Base-by-base conservation (phyloP, 768 basidiomycete species). In the Lyophyllum semitale region DNA sequence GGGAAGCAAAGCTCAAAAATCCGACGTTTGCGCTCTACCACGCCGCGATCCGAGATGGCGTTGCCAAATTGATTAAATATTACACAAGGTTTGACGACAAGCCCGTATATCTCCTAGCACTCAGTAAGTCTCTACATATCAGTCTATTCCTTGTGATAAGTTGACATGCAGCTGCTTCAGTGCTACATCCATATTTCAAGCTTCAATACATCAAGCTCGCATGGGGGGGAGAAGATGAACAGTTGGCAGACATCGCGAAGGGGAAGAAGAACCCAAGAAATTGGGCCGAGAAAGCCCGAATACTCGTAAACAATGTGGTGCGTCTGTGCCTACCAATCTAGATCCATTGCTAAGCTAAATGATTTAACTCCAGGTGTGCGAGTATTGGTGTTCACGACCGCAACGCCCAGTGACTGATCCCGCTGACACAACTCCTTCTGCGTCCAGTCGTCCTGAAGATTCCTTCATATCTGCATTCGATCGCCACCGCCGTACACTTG, bases 151-250 rank as follows among this genome's bases (percentile, higher is more conserved):
- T 43, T 9, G 23, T 13, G 8, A 6, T 11, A n/a, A n/a, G 22
- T 20, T 43, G 23, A 43, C 22, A 7, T 23, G 42, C 7, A 6
- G n/a, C n/a, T n/a, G 23, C 6, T 7, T 43, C 15, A 68, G 66
- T 63, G 4, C 49, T 70, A 11, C 68, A 72, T 35, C 71, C 64
- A 0, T 73, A 69, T 40, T 72, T 61, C 49, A 72, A 72, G 22
- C 51, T 71, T 0, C 13, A 33, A 0, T 72, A 68, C 48, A 66
- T 67, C 9, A 26, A 65, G 47, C 22, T 57, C 26, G 25, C 38
- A 5, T 71, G 70, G 70, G 68, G 70, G 11, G 60, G 70, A 1
- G 44, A 56, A 0, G 41, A 61, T 2, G 69, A 71, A 40, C 67
- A 71, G 26, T 54, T 32, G 8, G 50, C 27, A 0, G 53, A 62